Evolutionary conservation across 352 stramenopile genomes (phyloP).

Genomic region (Phytophthora chlamydospora): DNA sequence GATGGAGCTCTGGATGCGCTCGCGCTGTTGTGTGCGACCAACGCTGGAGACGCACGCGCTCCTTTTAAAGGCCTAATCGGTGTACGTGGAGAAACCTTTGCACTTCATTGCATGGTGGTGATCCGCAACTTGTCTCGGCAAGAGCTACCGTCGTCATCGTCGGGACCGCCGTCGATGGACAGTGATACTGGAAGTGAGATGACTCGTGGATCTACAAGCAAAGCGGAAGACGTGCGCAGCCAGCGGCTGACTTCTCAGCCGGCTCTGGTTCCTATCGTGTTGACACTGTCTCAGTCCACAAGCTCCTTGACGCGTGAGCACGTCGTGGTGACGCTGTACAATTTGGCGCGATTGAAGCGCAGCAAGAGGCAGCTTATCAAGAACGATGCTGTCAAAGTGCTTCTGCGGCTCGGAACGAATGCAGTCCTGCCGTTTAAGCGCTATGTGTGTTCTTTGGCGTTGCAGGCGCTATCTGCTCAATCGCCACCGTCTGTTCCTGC

Average conservation of each 20-base stretch:
- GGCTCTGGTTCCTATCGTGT: conserved; percentile 57
- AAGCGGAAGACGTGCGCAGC: conserved; percentile 52
- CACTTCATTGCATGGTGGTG: conserved; percentile 62
- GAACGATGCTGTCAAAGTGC: conserved; percentile 77
- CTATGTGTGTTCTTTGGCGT: conserved; percentile 65
- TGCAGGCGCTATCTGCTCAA: conserved; percentile 65
- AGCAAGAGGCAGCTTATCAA: conserved; percentile 75
- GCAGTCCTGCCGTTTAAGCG: conserved; percentile 55
- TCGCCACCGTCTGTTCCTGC: conserved; percentile 21
- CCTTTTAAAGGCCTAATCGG: conserved; percentile 66
- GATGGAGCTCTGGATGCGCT: conserved; percentile 73
- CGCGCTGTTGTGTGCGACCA: conserved; percentile 51
- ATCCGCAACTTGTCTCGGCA: conserved; percentile 73
- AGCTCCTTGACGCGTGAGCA: conserved; percentile 65
- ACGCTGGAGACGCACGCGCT: conserved; percentile 42
- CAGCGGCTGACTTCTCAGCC: conserved; percentile 62
- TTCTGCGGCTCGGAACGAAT: conserved; percentile 57
- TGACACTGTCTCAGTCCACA: conserved; percentile 59
- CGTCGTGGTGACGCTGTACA: conserved; percentile 71
- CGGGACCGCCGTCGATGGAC: background rate
- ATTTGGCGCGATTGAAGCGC: conserved; percentile 57
- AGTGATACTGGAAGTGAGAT: conserved; percentile 8
- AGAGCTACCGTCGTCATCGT: conserved; percentile 19
- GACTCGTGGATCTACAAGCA: conserved; percentile 4
- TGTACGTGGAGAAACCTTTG: conserved; percentile 73